phyloP scores from a whole-genome alignment of 805 yeast species.

The Teunomyces gatunensis region DNA sequence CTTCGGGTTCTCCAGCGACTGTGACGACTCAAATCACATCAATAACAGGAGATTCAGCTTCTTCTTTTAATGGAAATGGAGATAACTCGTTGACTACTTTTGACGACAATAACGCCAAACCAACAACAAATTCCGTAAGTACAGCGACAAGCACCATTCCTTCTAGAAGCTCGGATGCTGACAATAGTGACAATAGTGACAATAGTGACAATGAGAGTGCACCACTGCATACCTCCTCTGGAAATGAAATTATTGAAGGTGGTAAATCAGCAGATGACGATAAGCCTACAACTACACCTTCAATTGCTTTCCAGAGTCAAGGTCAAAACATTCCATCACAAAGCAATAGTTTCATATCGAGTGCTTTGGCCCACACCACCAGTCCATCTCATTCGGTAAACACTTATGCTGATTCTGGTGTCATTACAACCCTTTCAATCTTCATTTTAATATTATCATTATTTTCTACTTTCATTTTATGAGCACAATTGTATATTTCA shows the following conservation, averaged over 20 bases:
- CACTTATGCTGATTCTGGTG: neutral
- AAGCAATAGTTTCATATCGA: neutral
- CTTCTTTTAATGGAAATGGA: too few species aligned
- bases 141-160: too few species aligned
- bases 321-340: neutral
- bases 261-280: too few species aligned
- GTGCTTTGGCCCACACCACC: neutral
- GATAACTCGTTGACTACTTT: too few species aligned
- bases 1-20: too few species aligned
- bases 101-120: too few species aligned
- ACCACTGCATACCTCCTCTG: neutral
- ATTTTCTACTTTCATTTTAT: neutral
- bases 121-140: too few species aligned
- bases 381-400: neutral
- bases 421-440: neutral
- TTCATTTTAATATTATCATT: neutral
- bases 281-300: neutral
- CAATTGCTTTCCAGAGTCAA: neutral
- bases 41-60: too few species aligned
- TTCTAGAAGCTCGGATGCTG: too few species aligned
- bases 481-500: neutral
- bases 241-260: neutral
- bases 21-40: too few species aligned
- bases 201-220: too few species aligned
- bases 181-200: too few species aligned